phyloP scores from a whole-genome alignment of 441 rosid genomes.

The Arabidopsis hybrid region DNA sequence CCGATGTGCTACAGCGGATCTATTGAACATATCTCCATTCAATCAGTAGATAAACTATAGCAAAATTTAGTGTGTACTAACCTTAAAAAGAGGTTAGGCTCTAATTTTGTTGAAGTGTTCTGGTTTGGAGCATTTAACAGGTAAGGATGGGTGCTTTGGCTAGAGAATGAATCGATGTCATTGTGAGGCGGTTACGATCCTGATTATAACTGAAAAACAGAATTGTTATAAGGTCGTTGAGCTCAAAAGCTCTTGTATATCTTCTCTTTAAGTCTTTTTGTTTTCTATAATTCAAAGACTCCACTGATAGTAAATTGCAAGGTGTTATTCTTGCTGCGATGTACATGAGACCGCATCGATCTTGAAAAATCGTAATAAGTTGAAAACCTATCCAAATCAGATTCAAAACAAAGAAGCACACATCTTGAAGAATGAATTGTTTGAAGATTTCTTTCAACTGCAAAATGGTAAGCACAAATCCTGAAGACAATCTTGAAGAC shows the following conservation, averaged over 20 bases:
- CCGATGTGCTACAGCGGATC: constrained; percentile 21
- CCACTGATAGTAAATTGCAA: neutral
- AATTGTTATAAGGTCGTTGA: no score
- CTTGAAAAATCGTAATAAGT: neutral
- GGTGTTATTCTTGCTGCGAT: neutral
- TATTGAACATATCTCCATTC: neutral
- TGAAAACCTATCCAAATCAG: no score
- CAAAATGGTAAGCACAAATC: constrained; percentile 54
- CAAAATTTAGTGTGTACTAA: neutral
- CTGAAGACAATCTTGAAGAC: no score
- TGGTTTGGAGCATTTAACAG: no score
- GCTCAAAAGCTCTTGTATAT: neutral
- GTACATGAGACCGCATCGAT: neutral
- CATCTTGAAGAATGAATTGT: no score
- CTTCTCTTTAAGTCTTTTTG: neutral
- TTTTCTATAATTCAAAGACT: neutral
- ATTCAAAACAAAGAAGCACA: no score
- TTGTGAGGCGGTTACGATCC: no score
- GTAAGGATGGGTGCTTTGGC: no score
- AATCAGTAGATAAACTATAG: neutral
- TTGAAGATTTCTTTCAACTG: no score
- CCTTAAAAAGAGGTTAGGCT: neutral
- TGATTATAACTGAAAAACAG: neutral
- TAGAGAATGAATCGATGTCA: no score
- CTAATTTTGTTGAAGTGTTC: no score